These are phyloP conservation scores for Fistulinella cinereoalba DNA, from an alignment of 1,284 basidiomycete genomes.

Conservation along the genomic window DNA sequence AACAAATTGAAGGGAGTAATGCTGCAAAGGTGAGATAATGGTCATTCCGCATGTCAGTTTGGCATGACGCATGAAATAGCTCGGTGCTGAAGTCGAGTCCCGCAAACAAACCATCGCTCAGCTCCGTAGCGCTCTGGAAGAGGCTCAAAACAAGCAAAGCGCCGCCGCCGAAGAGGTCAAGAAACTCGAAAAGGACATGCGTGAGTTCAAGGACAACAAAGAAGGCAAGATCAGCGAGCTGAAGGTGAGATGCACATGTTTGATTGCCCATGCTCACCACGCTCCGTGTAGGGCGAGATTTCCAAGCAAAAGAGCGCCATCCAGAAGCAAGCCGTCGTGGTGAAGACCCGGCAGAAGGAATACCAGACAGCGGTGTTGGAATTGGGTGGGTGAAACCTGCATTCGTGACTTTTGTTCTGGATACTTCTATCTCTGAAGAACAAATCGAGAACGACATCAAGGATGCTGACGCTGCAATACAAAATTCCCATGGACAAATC, in stretches of 20 bases:
- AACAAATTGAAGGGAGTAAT: slow-evolving; percentile 87
- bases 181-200: slow-evolving; percentile 94
- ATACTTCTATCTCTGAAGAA: slow-evolving; percentile 45
- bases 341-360: slow-evolving; percentile 89
- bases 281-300: slow-evolving; percentile 57
- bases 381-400: slow-evolving; percentile 55
- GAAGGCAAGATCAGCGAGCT: slow-evolving; percentile 95
- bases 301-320: slow-evolving; percentile 77
- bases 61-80: slow-evolving; percentile 41
- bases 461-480: slow-evolving; percentile 54
- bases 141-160: slow-evolving; percentile 75
- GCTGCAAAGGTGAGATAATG: slow-evolving; percentile 65
- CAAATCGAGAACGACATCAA: slow-evolving; percentile 83
- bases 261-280: slow-evolving; percentile 7
- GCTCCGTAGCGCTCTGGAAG: slow-evolving; percentile 63
- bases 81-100: slow-evolving; percentile 78
- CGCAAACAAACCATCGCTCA: slow-evolving; percentile 67
- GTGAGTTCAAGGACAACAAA: slow-evolving; percentile 98
- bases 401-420: neutral
- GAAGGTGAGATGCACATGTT: slow-evolving; percentile 54
- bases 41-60: neutral
- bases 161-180: slow-evolving; percentile 76
- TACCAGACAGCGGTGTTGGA: slow-evolving; percentile 86
- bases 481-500: slow-evolving; percentile 59
- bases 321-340: slow-evolving; percentile 74